Evolutionary conservation across 2,329 filamentous ascomycete species (phyloP), one percentile per base, ranked within the genome.

Genomic region (Trichoderma koningii): DNA sequence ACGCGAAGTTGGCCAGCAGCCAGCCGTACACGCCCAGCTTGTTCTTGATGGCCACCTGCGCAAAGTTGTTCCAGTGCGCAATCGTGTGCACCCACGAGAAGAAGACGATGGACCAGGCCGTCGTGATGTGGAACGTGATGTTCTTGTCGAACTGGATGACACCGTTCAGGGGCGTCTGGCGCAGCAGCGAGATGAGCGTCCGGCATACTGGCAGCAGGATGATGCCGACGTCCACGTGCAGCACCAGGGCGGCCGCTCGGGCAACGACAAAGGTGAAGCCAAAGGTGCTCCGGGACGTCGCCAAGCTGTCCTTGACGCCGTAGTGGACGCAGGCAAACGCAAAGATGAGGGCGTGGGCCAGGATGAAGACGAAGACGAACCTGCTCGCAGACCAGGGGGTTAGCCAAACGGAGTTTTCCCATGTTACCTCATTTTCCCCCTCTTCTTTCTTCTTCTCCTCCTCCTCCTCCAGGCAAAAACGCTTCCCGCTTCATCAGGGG

Each of bases 61-160:
- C 91, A 72, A 93, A 89, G 80, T 95, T 95, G 81, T 91, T 90
- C 90, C 90, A 93, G 78, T 95, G 91, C 34, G 91, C 89, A 72
- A 94, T 87, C 19, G 90, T 93, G 78, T 95, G 92, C 1, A 94
- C 85, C 89, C 90, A 93, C 14, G 91, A 91, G 77, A 91, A 96
- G 79, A 94, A 92, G 69, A 95, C 88, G 72, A 96, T 93, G 26
- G 91, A 93, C 90, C 91, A 95, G 6, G 90, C 91, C 28, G 90
- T 91, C 55, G 84, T 87, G 78, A 92, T 94, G 80, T 95, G 91
- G 78, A 95, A 94, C 51, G 90, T 91, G 75, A 93, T 93, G 79
- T 93, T 93, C 82, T 93, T 93, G 80, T 93, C 90, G 77, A 95
- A 93, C 71, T 92, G 91, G 70, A 96, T 89, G 73, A 95, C 91